Base-by-base conservation (phyloP, 202 grass and related monocot genomes). In the Miscanthus sacchariflorus region DNA sequence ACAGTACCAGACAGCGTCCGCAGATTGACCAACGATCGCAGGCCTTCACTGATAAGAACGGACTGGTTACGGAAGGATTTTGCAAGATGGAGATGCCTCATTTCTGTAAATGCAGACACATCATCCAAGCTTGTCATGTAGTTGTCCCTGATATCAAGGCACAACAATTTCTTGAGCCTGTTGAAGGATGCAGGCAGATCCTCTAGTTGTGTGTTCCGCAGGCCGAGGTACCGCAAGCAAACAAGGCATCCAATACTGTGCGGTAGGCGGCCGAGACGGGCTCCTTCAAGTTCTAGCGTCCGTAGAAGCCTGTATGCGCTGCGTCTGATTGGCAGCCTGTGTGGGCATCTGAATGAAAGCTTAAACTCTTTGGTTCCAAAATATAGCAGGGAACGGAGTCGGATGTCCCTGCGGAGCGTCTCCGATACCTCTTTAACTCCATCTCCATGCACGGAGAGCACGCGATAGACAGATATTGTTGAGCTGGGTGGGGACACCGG, bases 71-170 rank as follows among this genome's bases (percentile, higher is more conserved):
- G 21, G 9, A 73, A 73, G 11, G 70, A 73, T 10, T 45, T 45
- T 25, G 70, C 70, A 6, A 73, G 70, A 8, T 12, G 21, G 40
- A 73, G 70, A 45, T 73, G 21, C 19, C 70, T 73, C 70, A 73
- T 73, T 73, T 73, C 11, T 73, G 2, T 6, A 3, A 73, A 73
- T 3, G 10, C 21, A 4, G 39, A 73, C 19, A 73, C 11, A 45
- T 45, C 70, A n/a, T 72, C 39, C 70, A 73, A 5, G 5, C 42
- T 24, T 43, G 42, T 46, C 25, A 74, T 74, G 4, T 14, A 7
- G 5, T n/a, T 74, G 71, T 46, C 71, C 71, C 71, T 74, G 21
- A 74, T 74, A 74, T 74, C 71, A 5, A 74, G 71, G 40, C 38
- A 74, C 11, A 13, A 7, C n/a, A 74, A 27, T 0, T 13, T 12